phyloP scores from a whole-genome alignment of 306 rosid species.

The Echinosophora koreensis region DNA sequence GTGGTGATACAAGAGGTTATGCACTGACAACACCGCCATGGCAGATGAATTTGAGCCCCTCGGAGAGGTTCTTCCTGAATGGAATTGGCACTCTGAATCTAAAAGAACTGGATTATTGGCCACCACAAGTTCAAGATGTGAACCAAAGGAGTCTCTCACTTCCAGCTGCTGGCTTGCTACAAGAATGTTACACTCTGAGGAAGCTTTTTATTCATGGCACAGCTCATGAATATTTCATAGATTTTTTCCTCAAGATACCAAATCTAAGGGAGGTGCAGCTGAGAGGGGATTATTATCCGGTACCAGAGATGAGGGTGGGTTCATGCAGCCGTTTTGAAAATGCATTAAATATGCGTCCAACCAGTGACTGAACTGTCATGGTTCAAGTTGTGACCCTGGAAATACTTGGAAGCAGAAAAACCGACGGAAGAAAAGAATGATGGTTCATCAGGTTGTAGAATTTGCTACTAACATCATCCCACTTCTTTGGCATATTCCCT shows the following conservation, averaged over 20 bases:
- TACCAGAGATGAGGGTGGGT: slow-evolving; percentile 77
- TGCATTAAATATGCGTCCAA: slow-evolving; percentile 56
- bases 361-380: slow-evolving; percentile 52
- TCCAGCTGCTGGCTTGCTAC: slow-evolving; percentile 67
- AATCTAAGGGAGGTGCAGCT: slow-evolving; percentile 70
- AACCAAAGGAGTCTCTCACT: slow-evolving; percentile 73
- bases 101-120: slow-evolving; percentile 74
- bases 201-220: slow-evolving; percentile 79
- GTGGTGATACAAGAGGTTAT: slow-evolving; percentile 75
- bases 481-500: not conserved
- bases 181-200: slow-evolving; percentile 64
- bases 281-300: slow-evolving; percentile 78
- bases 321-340: slow-evolving; percentile 75
- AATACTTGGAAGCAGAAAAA: not conserved
- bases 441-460: not conserved
- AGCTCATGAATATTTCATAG: slow-evolving; percentile 71
- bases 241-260: slow-evolving; percentile 54
- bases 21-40: slow-evolving; percentile 70
- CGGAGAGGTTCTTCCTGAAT: slow-evolving; percentile 80
- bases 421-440: not conserved
- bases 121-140: slow-evolving; percentile 74
- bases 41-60: slow-evolving; percentile 73
- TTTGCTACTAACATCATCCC: not conserved
- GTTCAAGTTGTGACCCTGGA: not conserved
- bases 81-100: slow-evolving; percentile 60